Evolutionary conservation across 352 stramenopile species (phyloP).

Genomic region (Globisporangium apiculatum): DNA sequence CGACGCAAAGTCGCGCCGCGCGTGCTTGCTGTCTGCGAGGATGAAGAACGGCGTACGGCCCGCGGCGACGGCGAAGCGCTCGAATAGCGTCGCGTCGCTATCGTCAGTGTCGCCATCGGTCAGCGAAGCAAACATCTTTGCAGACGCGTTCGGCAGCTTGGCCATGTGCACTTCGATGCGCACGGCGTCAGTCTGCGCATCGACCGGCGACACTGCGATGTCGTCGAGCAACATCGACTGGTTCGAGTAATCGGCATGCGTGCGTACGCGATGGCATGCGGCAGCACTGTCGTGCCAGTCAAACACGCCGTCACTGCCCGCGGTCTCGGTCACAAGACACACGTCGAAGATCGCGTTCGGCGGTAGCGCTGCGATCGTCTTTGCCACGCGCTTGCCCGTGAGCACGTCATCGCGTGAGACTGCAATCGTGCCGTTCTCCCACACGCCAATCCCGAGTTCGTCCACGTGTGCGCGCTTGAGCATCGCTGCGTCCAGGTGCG

Average conservation of each 20-base stretch:
- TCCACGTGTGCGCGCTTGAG: conserved; percentile 52
- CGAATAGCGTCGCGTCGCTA: not conserved
- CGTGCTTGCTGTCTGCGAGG: conserved; percentile 43
- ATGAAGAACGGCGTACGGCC: conserved; percentile 57
- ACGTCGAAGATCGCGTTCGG: conserved; percentile 67
- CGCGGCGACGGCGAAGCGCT: conserved; percentile 19
- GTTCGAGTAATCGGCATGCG: conserved; percentile 76
- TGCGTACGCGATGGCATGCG: conserved; percentile 43
- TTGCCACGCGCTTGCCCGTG: conserved; percentile 35
- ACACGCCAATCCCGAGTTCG: conserved; percentile 52
- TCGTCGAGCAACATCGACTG: conserved; percentile 58
- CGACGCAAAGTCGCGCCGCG: conserved; percentile 23
- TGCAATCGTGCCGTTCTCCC: conserved; percentile 67
- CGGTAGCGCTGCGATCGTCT: conserved; percentile 55
- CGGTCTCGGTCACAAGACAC: conserved; percentile 66
- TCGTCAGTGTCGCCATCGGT: not conserved
- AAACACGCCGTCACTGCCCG: conserved; percentile 60
- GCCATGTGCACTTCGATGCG: conserved; percentile 43
- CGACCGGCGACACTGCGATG: conserved; percentile 28
- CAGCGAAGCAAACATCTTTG: not conserved
- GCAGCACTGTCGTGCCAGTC: conserved; percentile 23
- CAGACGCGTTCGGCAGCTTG: conserved; percentile 32
- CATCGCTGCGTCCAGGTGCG: conserved; percentile 28
- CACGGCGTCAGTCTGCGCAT: conserved; percentile 35
- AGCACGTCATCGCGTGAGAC: conserved; percentile 64